Evolutionary conservation across 1,284 basidiomycete genomes (phyloP), one percentile per base, ranked within the genome.

Genomic region (Xerocomus subilludens): DNA sequence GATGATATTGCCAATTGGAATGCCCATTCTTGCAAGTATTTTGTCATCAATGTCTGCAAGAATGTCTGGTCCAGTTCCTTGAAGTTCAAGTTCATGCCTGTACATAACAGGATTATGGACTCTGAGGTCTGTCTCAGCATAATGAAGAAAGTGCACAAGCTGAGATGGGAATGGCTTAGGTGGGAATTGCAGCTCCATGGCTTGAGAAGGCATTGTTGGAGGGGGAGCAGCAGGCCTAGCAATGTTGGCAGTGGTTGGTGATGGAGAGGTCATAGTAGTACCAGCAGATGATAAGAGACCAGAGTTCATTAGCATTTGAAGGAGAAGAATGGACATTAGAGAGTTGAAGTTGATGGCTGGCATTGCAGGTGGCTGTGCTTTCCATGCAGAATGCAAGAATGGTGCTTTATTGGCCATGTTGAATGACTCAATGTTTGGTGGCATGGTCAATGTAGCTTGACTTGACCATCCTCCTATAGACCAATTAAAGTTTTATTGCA

Each of bases 381-480:
- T 45, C 16, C 42, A 14, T 14, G 42, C 38, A 8, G 38, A 16
- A 38, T 38, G 38, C 16, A 38, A 38, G 16, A 30, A n/a, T 53
- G 25, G 51, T n/a, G 51, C 51, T n/a, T 53, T 53, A 16, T 53
- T 53, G 2, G 27, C 51, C 13, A 18, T n/a, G 27, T 53, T 30
- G 51, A 53, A 76, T 2, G 38, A 74, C 1, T 32, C 13, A 10
- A 76, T 51, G 5, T 69, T 71, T 1, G 67, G 69, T 8, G 47
- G 69, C 1, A 23, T 58, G 1, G 1, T 9, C 27, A 74, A 20
- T 3, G 10, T 72, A 2, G 70, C 73, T 2, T 53, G 38, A 5
- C 72, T 69, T 38, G n/a, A n/a, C n/a, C n/a, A n/a, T 74, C 59
- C 4, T 76, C 69, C 71, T 73, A 35, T 49, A 45, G 4, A 30